These are phyloP conservation scores for Pichia gijzeniarum DNA, from an alignment of 805 yeast genomes.

Conservation along the genomic window DNA sequence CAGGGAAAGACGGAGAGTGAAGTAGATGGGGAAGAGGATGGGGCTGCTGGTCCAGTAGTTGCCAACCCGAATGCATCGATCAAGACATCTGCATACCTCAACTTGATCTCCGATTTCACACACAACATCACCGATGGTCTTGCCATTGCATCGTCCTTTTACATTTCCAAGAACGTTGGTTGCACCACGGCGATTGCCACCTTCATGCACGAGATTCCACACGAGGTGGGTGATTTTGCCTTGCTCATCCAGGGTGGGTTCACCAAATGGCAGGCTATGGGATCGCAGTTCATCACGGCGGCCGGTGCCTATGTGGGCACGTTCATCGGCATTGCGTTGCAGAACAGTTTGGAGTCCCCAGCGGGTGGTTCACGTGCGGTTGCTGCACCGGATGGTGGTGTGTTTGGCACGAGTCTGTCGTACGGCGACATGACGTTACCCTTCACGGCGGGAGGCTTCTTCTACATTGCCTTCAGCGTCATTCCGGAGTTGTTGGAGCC, in stretches of 20 bases:
- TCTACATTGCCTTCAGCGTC: conserved; percentile 72
- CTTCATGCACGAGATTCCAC: conserved; percentile 74
- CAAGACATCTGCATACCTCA: conserved; percentile 48
- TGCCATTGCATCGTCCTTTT: conserved; percentile 67
- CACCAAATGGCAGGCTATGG: conserved; percentile 58
- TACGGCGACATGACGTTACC: conserved; percentile 49
- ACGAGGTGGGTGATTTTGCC: conserved; percentile 77
- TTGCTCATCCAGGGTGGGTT: conserved; percentile 63
- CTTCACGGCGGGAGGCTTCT: conserved; percentile 70
- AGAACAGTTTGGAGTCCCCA: conserved; percentile 27
- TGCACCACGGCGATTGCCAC: conserved; percentile 66
- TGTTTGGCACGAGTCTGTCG: background rate
- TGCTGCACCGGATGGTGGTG: too few relatives aligned
- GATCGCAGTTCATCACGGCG: conserved; percentile 61
- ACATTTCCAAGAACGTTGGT: conserved; percentile 52
- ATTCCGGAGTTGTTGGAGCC: conserved; percentile 62
- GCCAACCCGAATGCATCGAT: conserved; percentile 1
- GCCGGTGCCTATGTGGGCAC: conserved; percentile 63
- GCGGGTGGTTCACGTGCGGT: too few relatives aligned
- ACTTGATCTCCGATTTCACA: conserved; percentile 61
- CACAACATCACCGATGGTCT: conserved; percentile 77
- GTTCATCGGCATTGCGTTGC: conserved; percentile 53
- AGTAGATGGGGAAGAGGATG: conserved; percentile 19
- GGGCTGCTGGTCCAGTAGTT: conserved; percentile 21
- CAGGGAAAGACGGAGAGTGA: conserved; percentile 2